Evolutionary conservation across 2,329 filamentous ascomycete genomes (phyloP).

Genomic region (Penicillium sp.): DNA sequence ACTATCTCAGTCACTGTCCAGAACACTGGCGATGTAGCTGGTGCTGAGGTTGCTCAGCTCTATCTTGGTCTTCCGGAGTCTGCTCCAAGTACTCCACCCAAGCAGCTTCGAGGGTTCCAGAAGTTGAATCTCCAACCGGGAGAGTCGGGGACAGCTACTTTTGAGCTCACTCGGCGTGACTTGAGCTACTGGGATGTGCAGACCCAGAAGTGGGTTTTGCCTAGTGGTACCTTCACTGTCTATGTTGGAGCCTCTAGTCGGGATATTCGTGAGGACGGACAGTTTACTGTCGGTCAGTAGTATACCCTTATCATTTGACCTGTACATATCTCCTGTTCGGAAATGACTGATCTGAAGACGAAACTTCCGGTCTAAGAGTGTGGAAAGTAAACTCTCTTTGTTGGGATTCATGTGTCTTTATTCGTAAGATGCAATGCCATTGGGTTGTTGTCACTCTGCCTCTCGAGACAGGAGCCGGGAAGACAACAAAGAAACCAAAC

Average conservation of each 20-base stretch:
- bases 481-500: background rate
- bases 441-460: background rate
- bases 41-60: slow-evolving; percentile 56
- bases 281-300: slow-evolving; percentile 5
- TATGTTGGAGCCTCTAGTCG: slow-evolving; percentile 24
- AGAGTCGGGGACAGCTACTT: slow-evolving; percentile 42
- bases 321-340: background rate
- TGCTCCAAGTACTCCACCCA: slow-evolving; percentile 16
- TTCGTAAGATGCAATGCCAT: too few relatives aligned
- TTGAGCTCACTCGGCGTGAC: slow-evolving; percentile 46
- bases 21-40: slow-evolving; percentile 52
- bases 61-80: slow-evolving; percentile 51
- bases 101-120: slow-evolving; percentile 54
- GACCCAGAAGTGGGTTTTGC: slow-evolving; percentile 36
- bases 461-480: background rate
- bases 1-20: slow-evolving; percentile 49
- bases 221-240: slow-evolving; percentile 22
- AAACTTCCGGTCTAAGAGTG: background rate
- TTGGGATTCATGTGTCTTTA: background rate
- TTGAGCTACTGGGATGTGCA: slow-evolving; percentile 38
- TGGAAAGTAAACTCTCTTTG: background rate
- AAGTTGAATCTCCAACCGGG: slow-evolving; percentile 49
- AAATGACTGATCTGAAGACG: background rate
- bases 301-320: background rate
- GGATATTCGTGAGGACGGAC: slow-evolving; percentile 19